Percentiles rank a stretch among this genome's conserved stretches.
Conservation (phyloP, 2,329 filamentous ascomycete genomes). For the Sporothrix pseudoabietina region DNA sequence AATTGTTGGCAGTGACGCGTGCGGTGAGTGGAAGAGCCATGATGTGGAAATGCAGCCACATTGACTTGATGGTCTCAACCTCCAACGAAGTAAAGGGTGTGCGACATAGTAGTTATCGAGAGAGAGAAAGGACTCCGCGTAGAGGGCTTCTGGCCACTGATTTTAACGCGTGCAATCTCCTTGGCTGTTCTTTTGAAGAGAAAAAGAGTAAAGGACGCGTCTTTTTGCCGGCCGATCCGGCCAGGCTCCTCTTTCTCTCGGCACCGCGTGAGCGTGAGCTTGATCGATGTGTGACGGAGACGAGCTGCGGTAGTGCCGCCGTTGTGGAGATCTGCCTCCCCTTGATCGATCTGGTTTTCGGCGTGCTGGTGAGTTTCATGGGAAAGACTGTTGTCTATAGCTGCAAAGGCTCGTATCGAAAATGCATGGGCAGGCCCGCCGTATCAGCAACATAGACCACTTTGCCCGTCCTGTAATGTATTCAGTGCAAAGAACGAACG, state of each 20-base stretch:
- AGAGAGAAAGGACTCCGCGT: neutral
- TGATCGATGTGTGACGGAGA: neutral
- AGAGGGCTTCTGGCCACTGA: neutral
- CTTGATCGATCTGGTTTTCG: neutral
- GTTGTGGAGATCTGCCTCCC: neutral
- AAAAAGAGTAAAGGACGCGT: neutral
- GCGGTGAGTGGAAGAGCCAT: neutral
- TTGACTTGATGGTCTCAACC: neutral
- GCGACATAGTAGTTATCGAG: neutral
- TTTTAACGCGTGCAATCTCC: neutral
- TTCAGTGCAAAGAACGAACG: slow-evolving; percentile 1
- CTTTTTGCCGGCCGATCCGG: neutral
- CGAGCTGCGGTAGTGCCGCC: neutral
- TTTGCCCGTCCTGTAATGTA: slow-evolving; percentile 5
- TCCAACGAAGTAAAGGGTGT: neutral
- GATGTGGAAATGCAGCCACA: slow-evolving; percentile 15
- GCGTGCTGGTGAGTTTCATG: slow-evolving; percentile 6
- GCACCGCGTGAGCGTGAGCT: neutral
- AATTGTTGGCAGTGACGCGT: neutral
- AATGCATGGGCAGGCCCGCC: neutral
- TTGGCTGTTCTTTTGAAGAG: neutral
- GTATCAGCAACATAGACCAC: neutral
- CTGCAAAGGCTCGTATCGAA: neutral
- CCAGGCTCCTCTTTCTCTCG: neutral
- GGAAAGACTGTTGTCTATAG: neutral